Evolutionary conservation across 192 early-diverging fungal species (phyloP).

Genomic region (Radiomyces spectabilis): DNA sequence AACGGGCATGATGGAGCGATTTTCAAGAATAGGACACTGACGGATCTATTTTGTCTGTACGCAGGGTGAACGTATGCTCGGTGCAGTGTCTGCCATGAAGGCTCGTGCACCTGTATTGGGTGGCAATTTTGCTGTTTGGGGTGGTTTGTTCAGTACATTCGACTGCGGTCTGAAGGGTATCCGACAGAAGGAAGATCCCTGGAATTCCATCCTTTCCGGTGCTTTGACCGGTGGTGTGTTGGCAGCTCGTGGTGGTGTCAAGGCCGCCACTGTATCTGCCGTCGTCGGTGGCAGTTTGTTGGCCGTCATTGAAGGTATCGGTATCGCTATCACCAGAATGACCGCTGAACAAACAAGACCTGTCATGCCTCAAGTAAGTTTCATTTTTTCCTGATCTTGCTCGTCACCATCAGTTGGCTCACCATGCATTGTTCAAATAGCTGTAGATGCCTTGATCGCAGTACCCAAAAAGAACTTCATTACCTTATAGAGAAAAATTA

Average conservation of each 20-base stretch:
- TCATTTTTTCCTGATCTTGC: too few species aligned
- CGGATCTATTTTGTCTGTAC: slow-evolving; percentile 2
- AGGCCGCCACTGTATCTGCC: slow-evolving; percentile 77
- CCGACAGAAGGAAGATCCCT: slow-evolving; percentile 97
- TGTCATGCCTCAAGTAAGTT: slow-evolving; percentile 38
- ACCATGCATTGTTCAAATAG: too few species aligned
- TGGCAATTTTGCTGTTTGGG: slow-evolving; percentile 99
- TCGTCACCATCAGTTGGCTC: too few species aligned
- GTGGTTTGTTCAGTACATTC: slow-evolving; percentile 94
- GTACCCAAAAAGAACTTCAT: too few species aligned
- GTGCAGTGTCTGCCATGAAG: slow-evolving; percentile 84
- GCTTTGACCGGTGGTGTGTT: slow-evolving; percentile 92
- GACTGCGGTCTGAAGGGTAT: slow-evolving; percentile 92
- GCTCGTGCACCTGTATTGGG: slow-evolving; percentile 90
- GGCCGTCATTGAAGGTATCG: slow-evolving; percentile 93
- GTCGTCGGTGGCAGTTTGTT: slow-evolving; percentile 89
- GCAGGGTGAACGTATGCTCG: slow-evolving; percentile 86
- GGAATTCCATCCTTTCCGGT: slow-evolving; percentile 95
- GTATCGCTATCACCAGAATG: slow-evolving; percentile 67
- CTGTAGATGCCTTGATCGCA: too few species aligned
- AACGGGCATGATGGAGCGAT: background rate
- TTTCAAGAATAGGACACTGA: background rate
- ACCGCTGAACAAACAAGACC: slow-evolving; percentile 56
- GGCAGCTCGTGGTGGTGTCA: slow-evolving; percentile 79
- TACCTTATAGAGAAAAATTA: too few species aligned